phyloP scores from a whole-genome alignment of 129 eudicot genomes.

The Deinandra increscens region DNA sequence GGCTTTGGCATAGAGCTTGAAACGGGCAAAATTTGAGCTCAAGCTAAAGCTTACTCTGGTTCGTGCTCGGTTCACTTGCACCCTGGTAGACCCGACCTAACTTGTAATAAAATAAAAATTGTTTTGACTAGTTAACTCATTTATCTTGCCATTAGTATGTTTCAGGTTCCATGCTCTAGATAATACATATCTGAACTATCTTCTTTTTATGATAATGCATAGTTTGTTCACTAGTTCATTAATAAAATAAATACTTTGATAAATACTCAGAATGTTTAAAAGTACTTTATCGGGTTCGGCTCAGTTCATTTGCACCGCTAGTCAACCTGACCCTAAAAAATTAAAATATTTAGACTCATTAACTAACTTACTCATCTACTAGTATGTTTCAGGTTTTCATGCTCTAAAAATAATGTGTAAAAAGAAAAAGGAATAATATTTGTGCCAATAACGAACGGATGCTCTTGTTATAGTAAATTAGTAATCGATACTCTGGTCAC shows the following conservation, averaged over 20 bases:
- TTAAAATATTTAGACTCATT: neutral
- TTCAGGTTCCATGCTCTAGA: no score
- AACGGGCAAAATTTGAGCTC: neutral
- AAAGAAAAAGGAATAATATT: neutral
- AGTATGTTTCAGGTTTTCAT: slow-evolving; percentile 1
- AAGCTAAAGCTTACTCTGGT: no score
- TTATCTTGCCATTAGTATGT: no score
- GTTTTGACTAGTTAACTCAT: no score
- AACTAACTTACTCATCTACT: neutral
- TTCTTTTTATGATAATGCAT: no score
- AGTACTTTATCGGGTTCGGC: neutral
- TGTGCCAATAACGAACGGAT: neutral
- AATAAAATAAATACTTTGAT: no score
- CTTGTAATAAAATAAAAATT: no score
- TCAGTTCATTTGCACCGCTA: neutral
- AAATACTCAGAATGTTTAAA: no score
- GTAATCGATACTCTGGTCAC: neutral
- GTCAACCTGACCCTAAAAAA: neutral
- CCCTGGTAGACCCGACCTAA: no score
- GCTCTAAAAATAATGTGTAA: neutral
- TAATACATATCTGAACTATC: no score
- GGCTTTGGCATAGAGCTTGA: neutral
- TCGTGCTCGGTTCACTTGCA: no score
- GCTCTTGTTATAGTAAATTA: neutral
- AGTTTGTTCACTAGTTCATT: no score